Conservation (phyloP, 192 early-diverging fungal species). For the Diversispora eburnea region DNA sequence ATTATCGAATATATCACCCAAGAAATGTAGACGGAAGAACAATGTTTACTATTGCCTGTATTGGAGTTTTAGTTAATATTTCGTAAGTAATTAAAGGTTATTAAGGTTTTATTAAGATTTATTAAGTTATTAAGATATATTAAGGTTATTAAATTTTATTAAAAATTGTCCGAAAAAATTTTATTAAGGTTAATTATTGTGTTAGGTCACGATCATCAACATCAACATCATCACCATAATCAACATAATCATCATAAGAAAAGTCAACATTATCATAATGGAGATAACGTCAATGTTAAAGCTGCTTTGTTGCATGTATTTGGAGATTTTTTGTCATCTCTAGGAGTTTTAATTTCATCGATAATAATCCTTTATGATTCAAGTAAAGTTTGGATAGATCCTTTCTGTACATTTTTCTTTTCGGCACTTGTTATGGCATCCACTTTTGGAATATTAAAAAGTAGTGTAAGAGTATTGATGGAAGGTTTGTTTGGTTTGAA, state of each 20-base stretch:
- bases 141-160: too few species aligned
- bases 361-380: constrained; percentile 61
- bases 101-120: too few species aligned
- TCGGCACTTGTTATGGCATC: constrained; percentile 70
- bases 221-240: constrained; percentile 23
- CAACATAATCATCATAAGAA: neutral
- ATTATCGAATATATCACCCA: constrained; percentile 61
- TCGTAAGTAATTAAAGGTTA: constrained; percentile 44
- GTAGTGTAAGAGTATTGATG: constrained; percentile 69
- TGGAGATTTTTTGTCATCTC: constrained; percentile 73
- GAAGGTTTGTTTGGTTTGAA: constrained; percentile 46
- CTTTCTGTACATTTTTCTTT: constrained; percentile 80
- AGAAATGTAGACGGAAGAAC: constrained; percentile 59
- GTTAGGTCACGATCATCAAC: constrained; percentile 41
- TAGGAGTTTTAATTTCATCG: constrained; percentile 78
- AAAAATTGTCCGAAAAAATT: too few species aligned
- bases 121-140: too few species aligned
- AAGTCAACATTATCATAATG: constrained; percentile 38
- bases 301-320: constrained; percentile 77
- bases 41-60: constrained; percentile 65
- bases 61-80: constrained; percentile 77
- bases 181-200: constrained; percentile 48
- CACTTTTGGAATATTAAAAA: constrained; percentile 61
- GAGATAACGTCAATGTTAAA: constrained; percentile 59
- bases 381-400: constrained; percentile 62